Evolutionary conservation across 768 basidiomycete species (phyloP).

Genomic region (Lactifluus hygrophoroides): DNA sequence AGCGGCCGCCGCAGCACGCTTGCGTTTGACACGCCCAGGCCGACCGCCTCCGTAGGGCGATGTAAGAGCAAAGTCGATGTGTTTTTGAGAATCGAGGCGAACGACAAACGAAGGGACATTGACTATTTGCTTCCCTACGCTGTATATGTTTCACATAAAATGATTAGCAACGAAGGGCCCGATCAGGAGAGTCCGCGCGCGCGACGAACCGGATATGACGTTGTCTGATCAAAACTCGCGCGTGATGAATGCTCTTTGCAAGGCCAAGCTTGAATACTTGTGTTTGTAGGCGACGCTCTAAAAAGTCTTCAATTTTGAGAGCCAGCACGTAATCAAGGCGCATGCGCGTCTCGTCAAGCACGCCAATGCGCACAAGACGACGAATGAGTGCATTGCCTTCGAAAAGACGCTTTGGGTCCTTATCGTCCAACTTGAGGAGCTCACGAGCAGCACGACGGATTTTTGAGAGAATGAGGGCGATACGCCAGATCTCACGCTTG

Average conservation of each 20-base stretch:
- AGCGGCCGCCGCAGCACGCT: conserved; percentile 88
- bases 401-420: conserved; percentile 99
- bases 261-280: conserved; percentile 99
- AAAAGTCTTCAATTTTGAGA: conserved; percentile 98
- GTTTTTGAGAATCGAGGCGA: conserved; percentile 98
- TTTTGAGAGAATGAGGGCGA: conserved; percentile 95
- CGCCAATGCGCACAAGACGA: conserved; percentile 97
- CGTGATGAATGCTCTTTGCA: conserved; percentile 98
- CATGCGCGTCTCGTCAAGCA: conserved; percentile 98
- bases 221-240: conserved; percentile 95
- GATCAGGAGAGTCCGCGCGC: background rate
- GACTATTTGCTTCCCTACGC: conserved; percentile 98
- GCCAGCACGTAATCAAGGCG: conserved; percentile 99
- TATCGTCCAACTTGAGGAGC: conserved; percentile 98
- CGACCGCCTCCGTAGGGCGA: conserved; percentile 95
- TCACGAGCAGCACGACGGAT: conserved; percentile 99
- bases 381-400: conserved; percentile 96
- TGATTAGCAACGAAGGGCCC: background rate
- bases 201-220: conserved; percentile 86
- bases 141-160: conserved; percentile 25
- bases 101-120: conserved; percentile 98
- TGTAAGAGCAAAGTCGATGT: conserved; percentile 97
- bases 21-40: conserved; percentile 95
- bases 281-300: conserved; percentile 97
- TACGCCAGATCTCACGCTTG: conserved; percentile 99